Conservation (phyloP, 2,329 filamentous ascomycete species). For the Hortaea werneckii region DNA sequence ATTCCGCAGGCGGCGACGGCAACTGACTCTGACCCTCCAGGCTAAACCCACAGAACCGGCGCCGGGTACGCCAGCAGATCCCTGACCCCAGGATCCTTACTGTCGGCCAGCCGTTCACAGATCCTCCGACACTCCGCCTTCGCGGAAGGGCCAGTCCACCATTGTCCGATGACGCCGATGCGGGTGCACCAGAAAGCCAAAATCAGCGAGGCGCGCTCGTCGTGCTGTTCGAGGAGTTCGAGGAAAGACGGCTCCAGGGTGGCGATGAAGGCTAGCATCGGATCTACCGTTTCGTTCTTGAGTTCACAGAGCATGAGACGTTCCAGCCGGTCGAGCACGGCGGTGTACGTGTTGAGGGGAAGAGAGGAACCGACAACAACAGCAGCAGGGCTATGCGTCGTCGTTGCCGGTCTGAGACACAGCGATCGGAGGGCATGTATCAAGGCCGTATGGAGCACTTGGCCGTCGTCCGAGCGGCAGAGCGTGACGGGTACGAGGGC, state of each 20-base stretch:
- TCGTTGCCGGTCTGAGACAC: neutral
- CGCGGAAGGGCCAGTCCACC: conserved; percentile 4
- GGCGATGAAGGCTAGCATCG: conserved; percentile 2
- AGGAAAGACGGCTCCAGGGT: conserved; percentile 3
- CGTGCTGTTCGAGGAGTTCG: conserved; percentile 1
- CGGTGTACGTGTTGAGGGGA: neutral
- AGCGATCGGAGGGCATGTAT: neutral
- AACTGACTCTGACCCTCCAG: neutral
- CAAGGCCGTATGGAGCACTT: neutral
- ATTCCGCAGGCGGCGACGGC: neutral
- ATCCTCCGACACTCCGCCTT: conserved; percentile 2
- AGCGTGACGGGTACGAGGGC: neutral
- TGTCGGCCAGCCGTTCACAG: conserved; percentile 1
- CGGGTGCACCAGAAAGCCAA: conserved; percentile 4
- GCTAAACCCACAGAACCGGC: neutral
- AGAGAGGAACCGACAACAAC: neutral
- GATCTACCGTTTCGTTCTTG: conserved; percentile 3
- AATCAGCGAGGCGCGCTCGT: conserved; percentile 3
- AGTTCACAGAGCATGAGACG: neutral
- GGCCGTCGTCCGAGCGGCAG: neutral
- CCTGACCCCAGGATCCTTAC: neutral
- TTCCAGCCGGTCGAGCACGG: conserved; percentile 1
- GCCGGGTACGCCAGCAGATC: conserved; percentile 1
- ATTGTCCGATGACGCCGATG: conserved; percentile 3
- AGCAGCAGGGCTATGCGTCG: neutral